Conservation (phyloP, 176 grass and related monocot species). For the Paspalum vaginatum region DNA sequence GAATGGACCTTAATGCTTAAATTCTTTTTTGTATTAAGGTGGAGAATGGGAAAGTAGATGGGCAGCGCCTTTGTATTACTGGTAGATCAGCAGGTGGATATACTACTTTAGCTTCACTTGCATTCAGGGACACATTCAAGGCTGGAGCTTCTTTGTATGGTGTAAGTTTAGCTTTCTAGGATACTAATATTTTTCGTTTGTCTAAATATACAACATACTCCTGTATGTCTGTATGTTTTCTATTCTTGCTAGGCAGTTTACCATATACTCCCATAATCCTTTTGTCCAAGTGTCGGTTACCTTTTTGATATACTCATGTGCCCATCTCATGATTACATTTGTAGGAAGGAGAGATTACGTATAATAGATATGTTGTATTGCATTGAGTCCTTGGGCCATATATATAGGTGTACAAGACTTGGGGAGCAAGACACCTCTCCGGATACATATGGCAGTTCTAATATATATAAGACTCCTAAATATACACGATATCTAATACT, state of each 20-base stretch:
- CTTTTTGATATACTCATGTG: neutral
- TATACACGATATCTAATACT: too few relatives aligned
- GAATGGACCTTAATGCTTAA: conserved; percentile 26
- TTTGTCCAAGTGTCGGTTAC: conserved; percentile 35
- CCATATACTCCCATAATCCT: neutral
- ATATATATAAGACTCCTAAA: too few relatives aligned
- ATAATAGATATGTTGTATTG: too few relatives aligned
- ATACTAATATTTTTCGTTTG: conserved; percentile 13
- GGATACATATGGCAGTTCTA: too few relatives aligned
- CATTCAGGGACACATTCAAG: conserved; percentile 90
- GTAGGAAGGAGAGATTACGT: too few relatives aligned
- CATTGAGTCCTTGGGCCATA: too few relatives aligned
- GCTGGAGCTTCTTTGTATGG: conserved; percentile 97
- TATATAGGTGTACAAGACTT: too few relatives aligned
- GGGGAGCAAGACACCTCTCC: too few relatives aligned
- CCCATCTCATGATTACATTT: neutral
- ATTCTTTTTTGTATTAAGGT: conserved; percentile 55
- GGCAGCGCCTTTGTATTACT: conserved; percentile 83
- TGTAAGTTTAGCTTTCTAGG: conserved; percentile 62
- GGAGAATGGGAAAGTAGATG: conserved; percentile 78
- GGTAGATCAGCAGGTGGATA: conserved; percentile 92
- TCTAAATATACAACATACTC: neutral
- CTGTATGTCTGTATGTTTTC: neutral
- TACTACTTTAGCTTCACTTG: conserved; percentile 86
- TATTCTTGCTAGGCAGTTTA: conserved; percentile 24